Evolutionary conservation across 1,139 yeast genomes (phyloP).

Genomic region (Tardiomyces depauwii): DNA sequence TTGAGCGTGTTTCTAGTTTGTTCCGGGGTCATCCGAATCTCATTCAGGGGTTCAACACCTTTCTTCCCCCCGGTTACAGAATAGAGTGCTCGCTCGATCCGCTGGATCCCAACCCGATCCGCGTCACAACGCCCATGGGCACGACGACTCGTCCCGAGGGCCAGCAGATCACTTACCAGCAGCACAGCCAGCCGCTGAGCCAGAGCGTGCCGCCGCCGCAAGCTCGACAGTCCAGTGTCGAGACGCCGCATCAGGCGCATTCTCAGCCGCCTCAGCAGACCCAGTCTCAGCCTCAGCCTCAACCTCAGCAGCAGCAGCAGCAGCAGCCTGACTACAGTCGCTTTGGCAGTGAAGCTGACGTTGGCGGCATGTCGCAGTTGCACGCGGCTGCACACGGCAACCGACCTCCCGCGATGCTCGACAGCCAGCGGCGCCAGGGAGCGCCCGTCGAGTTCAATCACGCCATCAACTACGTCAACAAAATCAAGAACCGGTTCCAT

Average conservation of each 20-base stretch:
- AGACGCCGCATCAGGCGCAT: slow-evolving; percentile 3
- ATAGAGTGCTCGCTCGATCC: slow-evolving; percentile 89
- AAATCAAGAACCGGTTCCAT: slow-evolving; percentile 87
- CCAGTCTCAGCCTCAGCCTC: slow-evolving; percentile 9
- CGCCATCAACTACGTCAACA: slow-evolving; percentile 92
- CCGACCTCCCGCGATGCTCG: slow-evolving; percentile 5
- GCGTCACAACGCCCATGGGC: slow-evolving; percentile 94
- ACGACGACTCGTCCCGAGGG: slow-evolving; percentile 61
- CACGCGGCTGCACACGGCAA: slow-evolving; percentile 31
- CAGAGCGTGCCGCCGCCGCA: not conserved
- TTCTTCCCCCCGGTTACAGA: slow-evolving; percentile 91
- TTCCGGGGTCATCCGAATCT: slow-evolving; percentile 88
- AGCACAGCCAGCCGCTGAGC: not conserved
- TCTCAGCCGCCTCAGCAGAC: slow-evolving; percentile 3
- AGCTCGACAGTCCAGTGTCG: slow-evolving; percentile 1
- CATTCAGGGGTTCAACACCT: slow-evolving; percentile 95
- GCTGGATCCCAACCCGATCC: slow-evolving; percentile 81
- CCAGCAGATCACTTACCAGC: slow-evolving; percentile 9
- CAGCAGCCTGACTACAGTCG: slow-evolving; percentile 9
- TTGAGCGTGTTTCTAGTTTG: slow-evolving; percentile 81
- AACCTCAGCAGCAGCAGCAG: slow-evolving; percentile 11
- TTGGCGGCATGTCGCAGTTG: slow-evolving; percentile 25
- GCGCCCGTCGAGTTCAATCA: slow-evolving; percentile 95
- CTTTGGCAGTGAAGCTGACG: not conserved
- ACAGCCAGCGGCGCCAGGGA: slow-evolving; percentile 27